Conservation (phyloP, 1,284 basidiomycete genomes). For the Ceratorhiza oryzae-sativae region DNA sequence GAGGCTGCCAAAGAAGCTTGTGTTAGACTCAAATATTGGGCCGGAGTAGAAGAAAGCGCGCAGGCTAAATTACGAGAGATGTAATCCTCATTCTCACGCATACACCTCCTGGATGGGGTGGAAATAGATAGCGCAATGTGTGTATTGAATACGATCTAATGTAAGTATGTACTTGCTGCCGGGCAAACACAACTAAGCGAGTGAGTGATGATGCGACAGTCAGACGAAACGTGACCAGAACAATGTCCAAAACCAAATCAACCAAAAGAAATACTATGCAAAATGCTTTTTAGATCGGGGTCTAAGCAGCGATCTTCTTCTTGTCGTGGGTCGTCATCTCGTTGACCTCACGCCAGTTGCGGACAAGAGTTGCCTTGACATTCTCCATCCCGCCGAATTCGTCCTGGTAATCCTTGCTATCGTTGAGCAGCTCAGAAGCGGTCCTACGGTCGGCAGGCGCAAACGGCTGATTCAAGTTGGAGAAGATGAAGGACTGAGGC, state of each 20-base stretch:
- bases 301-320: constrained; percentile 34
- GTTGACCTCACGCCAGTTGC: constrained; percentile 27
- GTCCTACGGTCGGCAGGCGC: constrained; percentile 66
- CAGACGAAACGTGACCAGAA: neutral
- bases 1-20: constrained; percentile 63
- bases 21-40: constrained; percentile 78
- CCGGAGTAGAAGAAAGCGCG: constrained; percentile 75
- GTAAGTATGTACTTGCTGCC: constrained; percentile 35
- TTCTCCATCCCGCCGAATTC: constrained; percentile 26
- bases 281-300: neutral
- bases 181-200: constrained; percentile 37
- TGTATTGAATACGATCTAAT: neutral
- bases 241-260: neutral
- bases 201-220: neutral
- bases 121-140: constrained; percentile 6
- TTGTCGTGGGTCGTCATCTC: constrained; percentile 32
- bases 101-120: neutral
- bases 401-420: constrained; percentile 48
- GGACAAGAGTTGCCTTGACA: constrained; percentile 17
- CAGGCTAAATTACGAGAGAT: constrained; percentile 47
- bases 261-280: neutral
- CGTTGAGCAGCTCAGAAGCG: constrained; percentile 57
- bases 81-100: neutral
- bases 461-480: constrained; percentile 66
- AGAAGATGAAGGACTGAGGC: constrained; percentile 62